Percentiles rank a stretch among this genome's conserved stretches.
These are phyloP conservation scores for Filosporella fistucella DNA, from an alignment of 495 filamentous ascomycete species.

Conservation along the genomic window DNA sequence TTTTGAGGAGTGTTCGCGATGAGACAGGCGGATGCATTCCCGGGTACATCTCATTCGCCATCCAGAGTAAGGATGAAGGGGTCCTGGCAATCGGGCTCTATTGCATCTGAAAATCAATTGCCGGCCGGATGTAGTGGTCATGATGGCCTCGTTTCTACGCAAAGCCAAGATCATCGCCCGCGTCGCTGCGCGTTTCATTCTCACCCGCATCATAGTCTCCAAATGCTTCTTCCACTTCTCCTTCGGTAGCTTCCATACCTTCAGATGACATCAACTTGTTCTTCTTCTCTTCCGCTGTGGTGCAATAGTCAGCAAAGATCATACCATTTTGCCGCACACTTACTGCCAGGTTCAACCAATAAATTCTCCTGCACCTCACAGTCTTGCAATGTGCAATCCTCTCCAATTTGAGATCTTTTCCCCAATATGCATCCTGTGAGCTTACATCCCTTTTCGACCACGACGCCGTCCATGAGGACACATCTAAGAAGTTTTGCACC, in stretches of 20 bases:
- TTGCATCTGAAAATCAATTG: too few relatives aligned
- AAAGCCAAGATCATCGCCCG: slow-evolving; percentile 9
- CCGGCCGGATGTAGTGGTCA: too few relatives aligned
- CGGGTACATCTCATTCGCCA: too few relatives aligned
- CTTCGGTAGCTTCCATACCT: slow-evolving; percentile 58
- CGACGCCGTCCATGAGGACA: slow-evolving; percentile 85
- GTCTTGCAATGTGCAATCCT: slow-evolving; percentile 70
- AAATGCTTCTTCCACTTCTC: slow-evolving; percentile 39
- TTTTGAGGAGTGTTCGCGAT: too few relatives aligned
- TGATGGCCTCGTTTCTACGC: too few relatives aligned
- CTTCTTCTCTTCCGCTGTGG: slow-evolving; percentile 67
- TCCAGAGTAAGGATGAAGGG: too few relatives aligned
- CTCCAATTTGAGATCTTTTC: slow-evolving; percentile 66
- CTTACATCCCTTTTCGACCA: slow-evolving; percentile 70
- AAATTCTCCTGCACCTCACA: slow-evolving; percentile 87
- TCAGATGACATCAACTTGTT: slow-evolving; percentile 85
- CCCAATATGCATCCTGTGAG: slow-evolving; percentile 83
- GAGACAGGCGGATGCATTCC: too few relatives aligned
- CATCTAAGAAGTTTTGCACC: slow-evolving; percentile 79
- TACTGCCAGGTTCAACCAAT: slow-evolving; percentile 73
- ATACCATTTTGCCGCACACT: slow-evolving; percentile 27
- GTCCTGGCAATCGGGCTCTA: too few relatives aligned
- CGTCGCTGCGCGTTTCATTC: slow-evolving; percentile 15
- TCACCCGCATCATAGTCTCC: slow-evolving; percentile 32
- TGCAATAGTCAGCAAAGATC: slow-evolving; percentile 4